Base-by-base conservation (phyloP, 768 basidiomycete genomes). In the Melanogaster broomeanus region DNA sequence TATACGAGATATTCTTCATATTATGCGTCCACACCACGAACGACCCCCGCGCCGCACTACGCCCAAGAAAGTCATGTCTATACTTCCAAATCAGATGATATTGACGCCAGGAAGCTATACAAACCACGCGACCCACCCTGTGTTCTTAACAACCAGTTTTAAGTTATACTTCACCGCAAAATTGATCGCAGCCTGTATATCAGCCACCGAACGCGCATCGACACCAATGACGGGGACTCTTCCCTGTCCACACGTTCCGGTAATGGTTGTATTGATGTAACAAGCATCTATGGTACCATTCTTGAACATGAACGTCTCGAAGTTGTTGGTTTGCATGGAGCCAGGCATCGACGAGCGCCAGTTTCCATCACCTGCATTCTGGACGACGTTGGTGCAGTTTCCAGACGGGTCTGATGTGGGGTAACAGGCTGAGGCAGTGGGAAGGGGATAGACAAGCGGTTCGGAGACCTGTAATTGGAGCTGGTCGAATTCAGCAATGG, bases 311-410 rank as follows among this genome's bases (percentile, higher is more conserved):
- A n/a, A 74, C 31, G 60, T 68, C 57, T 68, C 73, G 31, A 52
- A 69, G 33, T 72, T 72, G 6, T 61, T 44, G 5, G 37, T 15
- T 45, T 78, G 68, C 67, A 75, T 68, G 2, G 73, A 67, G 0
- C 77, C 78, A 15, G 76, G 59, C 28, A 71, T 68, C 22, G 69
- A 61, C 1, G 78, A 51, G 1, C 76, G 72, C 76, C 77, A 79
- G 42, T 41, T 62, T 2, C 72, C 72, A 35, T 78, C 59, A 3
- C 16, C 1, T 48, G 63, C 68, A n/a, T 66, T 58, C 2, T 57
- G 48, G 6, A 43, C 44, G 21, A 74, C 66, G 0, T 62, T 67
- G 0, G 65, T 58, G 55, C 79, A 80, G 42, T 75, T 74, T 1
- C 68, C 71, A 9, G 71, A 71, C 1, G 72, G 68, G 21, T 67